phyloP scores from a whole-genome alignment of 2,329 filamentous ascomycete species.

The Ophiostoma novo-ulmi region DNA sequence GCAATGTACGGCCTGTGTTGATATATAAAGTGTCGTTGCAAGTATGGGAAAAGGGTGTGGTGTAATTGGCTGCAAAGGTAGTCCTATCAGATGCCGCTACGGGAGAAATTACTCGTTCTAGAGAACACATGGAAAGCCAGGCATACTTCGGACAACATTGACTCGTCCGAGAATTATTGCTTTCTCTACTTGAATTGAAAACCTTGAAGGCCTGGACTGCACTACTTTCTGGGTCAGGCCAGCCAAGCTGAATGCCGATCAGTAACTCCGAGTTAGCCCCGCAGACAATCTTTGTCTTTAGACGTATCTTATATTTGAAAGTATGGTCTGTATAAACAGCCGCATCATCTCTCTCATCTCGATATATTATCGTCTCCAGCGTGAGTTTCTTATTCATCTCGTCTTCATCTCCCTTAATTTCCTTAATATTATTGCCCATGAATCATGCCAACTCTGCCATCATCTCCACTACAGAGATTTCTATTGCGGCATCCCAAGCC shows the following conservation, averaged over 20 bases:
- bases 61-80: neutral
- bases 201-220: neutral
- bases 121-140: neutral
- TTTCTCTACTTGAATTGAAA: neutral
- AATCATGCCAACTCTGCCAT: neutral
- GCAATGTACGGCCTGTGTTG: neutral
- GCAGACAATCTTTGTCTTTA: neutral
- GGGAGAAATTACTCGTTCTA: slow-evolving; percentile 2
- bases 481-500: neutral
- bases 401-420: neutral
- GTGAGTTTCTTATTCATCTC: neutral
- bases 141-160: neutral
- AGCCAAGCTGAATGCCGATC: neutral
- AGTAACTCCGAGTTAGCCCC: neutral
- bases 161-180: neutral
- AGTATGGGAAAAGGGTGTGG: neutral
- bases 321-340: neutral
- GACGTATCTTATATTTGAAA: neutral
- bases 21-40: neutral
- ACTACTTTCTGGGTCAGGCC: neutral
- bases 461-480: neutral
- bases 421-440: neutral
- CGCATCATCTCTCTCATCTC: neutral
- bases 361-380: neutral
- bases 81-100: slow-evolving; percentile 10